phyloP scores from a whole-genome alignment of 192 early-diverging fungal genomes.

The Entomortierella lignicola region DNA sequence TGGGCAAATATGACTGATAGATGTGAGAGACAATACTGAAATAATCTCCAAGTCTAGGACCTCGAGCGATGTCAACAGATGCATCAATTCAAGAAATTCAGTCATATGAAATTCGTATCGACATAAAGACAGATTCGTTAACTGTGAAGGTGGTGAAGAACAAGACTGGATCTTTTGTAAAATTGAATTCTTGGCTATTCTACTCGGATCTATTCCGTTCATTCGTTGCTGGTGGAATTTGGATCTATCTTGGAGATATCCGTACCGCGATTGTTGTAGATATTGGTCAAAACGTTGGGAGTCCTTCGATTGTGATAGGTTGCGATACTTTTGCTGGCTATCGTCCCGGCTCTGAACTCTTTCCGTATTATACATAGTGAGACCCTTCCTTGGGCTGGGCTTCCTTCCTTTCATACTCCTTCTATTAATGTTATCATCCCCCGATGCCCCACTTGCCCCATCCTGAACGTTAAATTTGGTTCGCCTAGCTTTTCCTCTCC shows the following conservation, averaged over 20 bases:
- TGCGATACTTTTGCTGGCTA: no score
- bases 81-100: constrained; percentile 32
- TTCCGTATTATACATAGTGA: no score
- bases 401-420: no score
- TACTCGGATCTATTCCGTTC: not conserved
- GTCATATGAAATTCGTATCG: constrained; percentile 30
- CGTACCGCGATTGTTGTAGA: no score
- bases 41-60: constrained; percentile 21
- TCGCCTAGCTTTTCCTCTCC: not conserved
- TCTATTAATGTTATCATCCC: not conserved
- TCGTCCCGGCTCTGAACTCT: no score
- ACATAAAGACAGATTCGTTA: constrained; percentile 21
- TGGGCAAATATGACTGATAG: not conserved
- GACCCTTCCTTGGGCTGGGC: no score
- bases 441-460: not conserved
- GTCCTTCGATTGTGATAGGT: no score
- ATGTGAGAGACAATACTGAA: not conserved
- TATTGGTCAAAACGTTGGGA: no score
- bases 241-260: no score
- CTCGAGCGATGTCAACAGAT: constrained; percentile 14
- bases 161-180: constrained; percentile 18
- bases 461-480: not conserved
- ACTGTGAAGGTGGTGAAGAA: not conserved
- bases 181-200: constrained; percentile 14
- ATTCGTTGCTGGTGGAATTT: no score